Conservation (phyloP, 371 early-diverging fungal species). For the Syncephalastrum monosporum region DNA sequence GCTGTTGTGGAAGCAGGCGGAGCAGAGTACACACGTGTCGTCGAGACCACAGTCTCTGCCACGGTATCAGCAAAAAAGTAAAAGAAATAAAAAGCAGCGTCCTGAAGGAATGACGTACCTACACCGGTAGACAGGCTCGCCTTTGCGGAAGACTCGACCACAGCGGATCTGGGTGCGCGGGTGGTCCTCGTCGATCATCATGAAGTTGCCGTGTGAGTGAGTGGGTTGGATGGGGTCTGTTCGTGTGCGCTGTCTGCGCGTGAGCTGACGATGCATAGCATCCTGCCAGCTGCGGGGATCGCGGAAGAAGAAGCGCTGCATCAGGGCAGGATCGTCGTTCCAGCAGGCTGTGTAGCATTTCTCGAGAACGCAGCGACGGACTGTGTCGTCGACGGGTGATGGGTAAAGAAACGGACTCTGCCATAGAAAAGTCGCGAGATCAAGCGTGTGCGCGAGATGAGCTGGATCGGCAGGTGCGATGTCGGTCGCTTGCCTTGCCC, state of each 20-base stretch:
- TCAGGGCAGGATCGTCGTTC: slow-evolving; percentile 44
- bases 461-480: too few species aligned
- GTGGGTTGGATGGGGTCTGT: slow-evolving; percentile 31
- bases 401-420: slow-evolving; percentile 41
- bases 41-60: slow-evolving; percentile 77
- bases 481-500: too few species aligned
- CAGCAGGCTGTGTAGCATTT: slow-evolving; percentile 53
- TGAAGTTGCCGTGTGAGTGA: slow-evolving; percentile 22
- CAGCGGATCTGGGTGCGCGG: slow-evolving; percentile 43
- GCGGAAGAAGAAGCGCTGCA: slow-evolving; percentile 48
- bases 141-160: slow-evolving; percentile 83
- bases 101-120: slow-evolving; percentile 40
- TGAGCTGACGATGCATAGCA: slow-evolving; percentile 23
- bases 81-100: too few species aligned
- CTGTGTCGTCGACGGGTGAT: slow-evolving; percentile 46
- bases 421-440: slow-evolving; percentile 40
- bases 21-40: slow-evolving; percentile 94
- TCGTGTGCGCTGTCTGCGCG: slow-evolving; percentile 17
- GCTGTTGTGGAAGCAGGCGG: slow-evolving; percentile 88
- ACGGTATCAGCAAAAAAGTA: background rate
- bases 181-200: slow-evolving; percentile 56
- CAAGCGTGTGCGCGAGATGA: slow-evolving; percentile 3
- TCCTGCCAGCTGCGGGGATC: slow-evolving; percentile 40
- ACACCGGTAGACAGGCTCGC: slow-evolving; percentile 85
- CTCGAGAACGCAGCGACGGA: slow-evolving; percentile 46